Evolutionary conservation across 441 rosid species (phyloP), one percentile per base, ranked within the genome.

Genomic region (Rhodomyrtus psidioides): DNA sequence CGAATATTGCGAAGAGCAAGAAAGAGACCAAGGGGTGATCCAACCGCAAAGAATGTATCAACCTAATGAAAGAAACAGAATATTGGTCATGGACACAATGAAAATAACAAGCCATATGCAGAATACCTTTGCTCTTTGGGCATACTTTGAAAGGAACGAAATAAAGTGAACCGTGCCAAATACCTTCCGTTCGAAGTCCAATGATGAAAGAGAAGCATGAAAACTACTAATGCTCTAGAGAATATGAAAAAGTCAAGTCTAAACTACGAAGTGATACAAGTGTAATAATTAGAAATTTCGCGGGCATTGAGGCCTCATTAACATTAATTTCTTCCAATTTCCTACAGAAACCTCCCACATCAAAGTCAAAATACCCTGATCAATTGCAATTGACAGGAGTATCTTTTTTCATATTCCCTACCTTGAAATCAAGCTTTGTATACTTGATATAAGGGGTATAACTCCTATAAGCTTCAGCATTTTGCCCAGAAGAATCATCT

Each of bases 1-100:
- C 98, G 98, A 83, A 95, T 85, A 87, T 97, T 97, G 34, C 98
- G 96, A 85, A 97, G 98, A 51, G 98, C 93, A 56, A 96, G 99
- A 89, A 97, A 96, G 89, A 96, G 99, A 88, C 99, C 99, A 83
- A 97, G 95, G 88, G 99, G 99, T 46, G 99, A 96, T 89, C 99
- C 99, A 90, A 97, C 99, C 13, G 99, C 99, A 89, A 94, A 97
- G 91, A 96, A 97, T 60, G 99, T 97, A 88, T 97, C 99, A 86
- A 97, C 98, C 99, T 97, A 91, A 89, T 30, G 82, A 44, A 79
- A 88, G 59, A 86, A 87, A 87, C 75, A 76, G 60, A 84, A 56
- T 46, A 10, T 34, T 34, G n/a, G 44, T 65, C 79, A 65, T 34
- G 27, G 26, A 54, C 49, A 5, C 44, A 26, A 53, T 82, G 4